Evolutionary conservation across 108 stramenopile species (phyloP).

Genomic region (Pinguiococcus pyrenoidosus): DNA sequence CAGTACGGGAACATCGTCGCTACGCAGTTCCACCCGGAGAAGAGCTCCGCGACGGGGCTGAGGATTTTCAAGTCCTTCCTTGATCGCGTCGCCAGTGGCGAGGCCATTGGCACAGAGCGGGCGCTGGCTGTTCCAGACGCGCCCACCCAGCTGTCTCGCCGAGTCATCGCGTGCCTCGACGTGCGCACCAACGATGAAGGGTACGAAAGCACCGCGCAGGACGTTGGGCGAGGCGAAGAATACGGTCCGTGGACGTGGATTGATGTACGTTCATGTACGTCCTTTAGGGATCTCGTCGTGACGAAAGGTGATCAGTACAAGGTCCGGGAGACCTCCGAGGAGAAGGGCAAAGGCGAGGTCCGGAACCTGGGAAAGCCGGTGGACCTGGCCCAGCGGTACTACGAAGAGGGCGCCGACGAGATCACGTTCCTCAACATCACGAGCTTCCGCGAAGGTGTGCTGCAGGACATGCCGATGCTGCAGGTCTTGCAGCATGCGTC

Average conservation of each 20-base stretch:
- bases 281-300: conserved; percentile 89
- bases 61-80: conserved; percentile 68
- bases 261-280: no score
- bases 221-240: no score
- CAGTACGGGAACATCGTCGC: conserved; percentile 79
- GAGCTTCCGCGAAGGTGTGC: conserved; percentile 76
- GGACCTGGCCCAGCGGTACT: conserved; percentile 67
- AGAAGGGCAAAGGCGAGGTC: conserved; percentile 65
- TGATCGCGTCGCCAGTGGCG: no score
- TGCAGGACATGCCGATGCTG: conserved; percentile 93
- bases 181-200: conserved; percentile 87
- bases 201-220: no score
- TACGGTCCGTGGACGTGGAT: no score
- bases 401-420: conserved; percentile 90
- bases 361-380: conserved; percentile 96
- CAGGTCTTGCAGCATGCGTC: conserved; percentile 81
- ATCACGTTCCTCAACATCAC: conserved; percentile 95
- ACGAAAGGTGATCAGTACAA: conserved; percentile 99
- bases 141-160: conserved; percentile 44
- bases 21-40: conserved; percentile 97
- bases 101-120: no score
- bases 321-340: conserved; percentile 67
- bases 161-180: conserved; percentile 87
- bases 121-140: no score
- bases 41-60: conserved; percentile 76